These are phyloP conservation scores for Fusarium chuoi DNA, from an alignment of 2,329 filamentous ascomycete species.

Conservation along the genomic window DNA sequence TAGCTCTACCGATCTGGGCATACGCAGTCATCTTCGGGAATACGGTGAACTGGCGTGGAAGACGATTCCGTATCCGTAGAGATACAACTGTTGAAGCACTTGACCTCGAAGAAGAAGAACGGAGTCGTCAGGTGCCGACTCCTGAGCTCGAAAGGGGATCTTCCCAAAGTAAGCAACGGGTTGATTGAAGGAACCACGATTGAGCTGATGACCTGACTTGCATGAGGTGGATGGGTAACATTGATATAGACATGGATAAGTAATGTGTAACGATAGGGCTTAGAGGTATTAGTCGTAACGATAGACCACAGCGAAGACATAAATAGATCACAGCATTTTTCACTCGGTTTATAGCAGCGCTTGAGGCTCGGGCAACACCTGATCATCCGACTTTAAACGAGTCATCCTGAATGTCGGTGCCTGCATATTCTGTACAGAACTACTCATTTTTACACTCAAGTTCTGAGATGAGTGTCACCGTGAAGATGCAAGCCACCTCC, in stretches of 20 bases:
- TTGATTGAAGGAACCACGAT: conserved; percentile 32
- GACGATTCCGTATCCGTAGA: conserved; percentile 80
- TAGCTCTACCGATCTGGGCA: conserved; percentile 90
- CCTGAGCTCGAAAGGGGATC: conserved; percentile 41
- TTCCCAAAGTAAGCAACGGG: conserved; percentile 39
- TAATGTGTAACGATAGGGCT: conserved; percentile 23
- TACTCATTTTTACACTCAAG: not conserved
- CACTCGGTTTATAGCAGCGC: not conserved
- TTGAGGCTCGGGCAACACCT: not conserved
- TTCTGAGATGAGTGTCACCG: not conserved
- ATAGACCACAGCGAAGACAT: conserved; percentile 14
- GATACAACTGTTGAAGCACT: conserved; percentile 79
- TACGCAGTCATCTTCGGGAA: conserved; percentile 91
- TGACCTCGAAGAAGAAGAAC: conserved; percentile 20
- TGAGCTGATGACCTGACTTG: not conserved
- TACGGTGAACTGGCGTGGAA: conserved; percentile 88
- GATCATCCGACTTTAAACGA: not conserved
- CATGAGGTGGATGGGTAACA: not conserved
- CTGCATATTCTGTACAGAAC: not conserved
- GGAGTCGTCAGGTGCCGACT: conserved; percentile 20
- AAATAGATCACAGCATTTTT: conserved; percentile 8
- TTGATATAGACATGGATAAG: not conserved
- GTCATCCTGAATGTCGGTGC: not conserved
- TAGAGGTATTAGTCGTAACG: not conserved
- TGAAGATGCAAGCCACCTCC: not conserved